These are phyloP conservation scores for Nicotiana sylvestris DNA, from an alignment of 257 asterid species.

Conservation along the genomic window DNA sequence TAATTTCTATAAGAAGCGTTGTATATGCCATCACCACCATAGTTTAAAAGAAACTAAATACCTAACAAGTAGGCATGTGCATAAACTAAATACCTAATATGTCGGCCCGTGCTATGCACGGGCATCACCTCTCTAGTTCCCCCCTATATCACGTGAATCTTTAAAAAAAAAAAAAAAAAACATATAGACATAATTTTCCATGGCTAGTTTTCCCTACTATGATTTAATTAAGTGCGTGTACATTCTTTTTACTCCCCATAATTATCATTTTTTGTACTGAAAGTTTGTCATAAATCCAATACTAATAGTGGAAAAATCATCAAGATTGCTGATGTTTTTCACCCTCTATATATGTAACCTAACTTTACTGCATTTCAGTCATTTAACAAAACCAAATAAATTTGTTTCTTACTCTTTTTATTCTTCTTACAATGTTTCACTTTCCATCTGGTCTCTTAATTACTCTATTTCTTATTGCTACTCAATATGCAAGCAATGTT, in stretches of 20 bases:
- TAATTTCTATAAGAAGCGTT: too few relatives aligned
- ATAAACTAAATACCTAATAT: too few relatives aligned
- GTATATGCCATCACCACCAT: too few relatives aligned
- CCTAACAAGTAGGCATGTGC: too few relatives aligned
- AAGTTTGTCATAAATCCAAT: not conserved
- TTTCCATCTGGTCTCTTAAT: not conserved
- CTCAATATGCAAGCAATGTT: not conserved
- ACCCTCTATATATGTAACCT: not conserved
- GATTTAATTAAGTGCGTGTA: not conserved
- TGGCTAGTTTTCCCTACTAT: not conserved
- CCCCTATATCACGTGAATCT: not conserved
- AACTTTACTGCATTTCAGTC: not conserved
- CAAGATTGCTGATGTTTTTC: too few relatives aligned
- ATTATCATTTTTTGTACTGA: not conserved
- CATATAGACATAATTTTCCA: not conserved
- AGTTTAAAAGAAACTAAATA: too few relatives aligned
- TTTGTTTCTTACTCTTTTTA: not conserved
- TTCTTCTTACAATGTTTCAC: not conserved
- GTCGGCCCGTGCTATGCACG: too few relatives aligned
- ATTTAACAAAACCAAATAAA: not conserved
- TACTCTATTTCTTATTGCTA: not conserved
- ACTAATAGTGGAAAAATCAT: not conserved
- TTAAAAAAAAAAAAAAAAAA: not conserved
- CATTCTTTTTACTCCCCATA: not conserved
- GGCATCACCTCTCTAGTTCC: too few relatives aligned